Conservation (phyloP, 2,329 filamentous ascomycete genomes). For the Bipolaris cookei region DNA sequence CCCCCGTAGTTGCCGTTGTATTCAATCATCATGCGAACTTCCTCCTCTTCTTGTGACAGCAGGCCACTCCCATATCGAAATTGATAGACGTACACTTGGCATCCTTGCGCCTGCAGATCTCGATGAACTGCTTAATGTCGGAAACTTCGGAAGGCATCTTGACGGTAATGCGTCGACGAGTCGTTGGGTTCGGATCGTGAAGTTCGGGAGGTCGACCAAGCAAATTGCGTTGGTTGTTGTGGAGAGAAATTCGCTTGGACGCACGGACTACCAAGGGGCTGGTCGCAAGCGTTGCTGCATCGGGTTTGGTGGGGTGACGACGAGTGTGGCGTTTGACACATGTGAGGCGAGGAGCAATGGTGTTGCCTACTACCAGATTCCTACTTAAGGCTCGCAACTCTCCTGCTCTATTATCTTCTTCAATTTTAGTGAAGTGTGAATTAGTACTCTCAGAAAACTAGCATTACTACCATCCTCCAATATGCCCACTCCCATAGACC, state of each 20-base stretch:
- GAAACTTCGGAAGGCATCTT: conserved; percentile 98
- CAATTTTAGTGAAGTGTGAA: background rate
- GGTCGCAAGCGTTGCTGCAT: conserved; percentile 21
- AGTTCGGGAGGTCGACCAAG: conserved; percentile 15
- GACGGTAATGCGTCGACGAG: conserved; percentile 57
- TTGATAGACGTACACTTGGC: conserved; percentile 82
- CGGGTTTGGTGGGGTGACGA: conserved; percentile 33
- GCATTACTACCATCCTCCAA: conserved; percentile 17
- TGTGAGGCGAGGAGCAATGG: conserved; percentile 10
- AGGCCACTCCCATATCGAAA: background rate
- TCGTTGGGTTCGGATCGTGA: conserved; percentile 32
- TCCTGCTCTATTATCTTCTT: background rate
- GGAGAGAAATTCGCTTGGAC: conserved; percentile 45
- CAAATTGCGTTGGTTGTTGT: conserved; percentile 35
- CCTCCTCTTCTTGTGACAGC: conserved; percentile 13
- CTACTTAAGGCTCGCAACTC: background rate
- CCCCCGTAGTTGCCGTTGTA: background rate
- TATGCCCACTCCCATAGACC: conserved; percentile 59
- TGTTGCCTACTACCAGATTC: conserved; percentile 17
- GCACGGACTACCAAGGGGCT: conserved; percentile 42
- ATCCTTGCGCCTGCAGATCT: conserved; percentile 99
- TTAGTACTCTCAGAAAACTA: background rate
- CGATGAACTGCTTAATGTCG: conserved; percentile 99
- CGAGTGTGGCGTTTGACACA: conserved; percentile 30
- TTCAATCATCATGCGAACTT: conserved; percentile 9